Evolutionary conservation across 2,329 filamentous ascomycete genomes (phyloP).

Genomic region (Macrophomina pseudophaseolina): DNA sequence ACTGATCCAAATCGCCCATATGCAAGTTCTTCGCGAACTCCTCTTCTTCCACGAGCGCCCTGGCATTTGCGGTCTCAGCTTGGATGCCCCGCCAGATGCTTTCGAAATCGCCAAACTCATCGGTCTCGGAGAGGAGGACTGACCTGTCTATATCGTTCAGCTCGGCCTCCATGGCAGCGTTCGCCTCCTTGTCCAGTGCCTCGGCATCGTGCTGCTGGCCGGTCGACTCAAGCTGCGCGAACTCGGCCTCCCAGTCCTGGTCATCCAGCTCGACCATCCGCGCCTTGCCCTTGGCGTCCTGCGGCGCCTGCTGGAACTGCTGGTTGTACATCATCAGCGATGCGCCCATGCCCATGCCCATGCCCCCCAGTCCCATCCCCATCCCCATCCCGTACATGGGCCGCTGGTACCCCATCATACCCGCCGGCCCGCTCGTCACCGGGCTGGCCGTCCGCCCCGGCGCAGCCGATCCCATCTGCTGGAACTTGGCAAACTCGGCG

Average conservation of each 20-base stretch:
- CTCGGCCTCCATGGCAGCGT: constrained; percentile 80
- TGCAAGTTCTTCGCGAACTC: constrained; percentile 64
- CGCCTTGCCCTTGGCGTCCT: constrained; percentile 82
- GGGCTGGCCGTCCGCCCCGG: constrained; percentile 66
- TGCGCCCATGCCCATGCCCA: constrained; percentile 44
- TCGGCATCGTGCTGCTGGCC: constrained; percentile 59
- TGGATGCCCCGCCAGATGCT: constrained; percentile 84
- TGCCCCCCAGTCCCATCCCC: constrained; percentile 56
- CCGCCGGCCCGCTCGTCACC: constrained; percentile 46
- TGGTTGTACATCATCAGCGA: constrained; percentile 48
- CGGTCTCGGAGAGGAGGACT: constrained; percentile 73
- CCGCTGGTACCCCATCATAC: constrained; percentile 61
- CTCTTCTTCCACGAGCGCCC: constrained; percentile 71
- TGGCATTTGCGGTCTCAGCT: constrained; percentile 73
- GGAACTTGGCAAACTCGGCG: constrained; percentile 87
- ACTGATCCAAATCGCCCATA: constrained; percentile 78
- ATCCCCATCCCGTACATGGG: constrained; percentile 57
- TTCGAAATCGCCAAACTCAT: constrained; percentile 86
- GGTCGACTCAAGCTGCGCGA: constrained; percentile 80
- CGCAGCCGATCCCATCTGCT: constrained; percentile 69
- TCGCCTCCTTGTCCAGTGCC: constrained; percentile 65
- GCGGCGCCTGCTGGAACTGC: constrained; percentile 50
- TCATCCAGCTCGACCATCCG: constrained; percentile 90
- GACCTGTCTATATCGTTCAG: constrained; percentile 87
- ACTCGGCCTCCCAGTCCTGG: constrained; percentile 93